Evolutionary conservation across 352 stramenopile species (phyloP), one percentile per base, ranked within the genome.

Genomic region (Globisporangium cylindrosporum): DNA sequence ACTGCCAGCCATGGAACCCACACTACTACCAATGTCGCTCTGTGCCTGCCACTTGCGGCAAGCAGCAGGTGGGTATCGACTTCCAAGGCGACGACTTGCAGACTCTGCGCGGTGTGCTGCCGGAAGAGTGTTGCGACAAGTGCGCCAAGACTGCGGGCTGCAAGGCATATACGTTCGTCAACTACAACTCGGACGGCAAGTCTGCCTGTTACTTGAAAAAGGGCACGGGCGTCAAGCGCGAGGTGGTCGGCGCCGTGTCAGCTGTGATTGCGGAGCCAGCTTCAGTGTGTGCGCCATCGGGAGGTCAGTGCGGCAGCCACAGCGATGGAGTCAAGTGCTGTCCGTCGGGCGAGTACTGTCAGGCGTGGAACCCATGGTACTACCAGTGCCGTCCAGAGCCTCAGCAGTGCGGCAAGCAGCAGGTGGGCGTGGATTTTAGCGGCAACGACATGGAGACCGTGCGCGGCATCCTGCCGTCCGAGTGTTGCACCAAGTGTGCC

Each of bases 401-500:
- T 24, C 46, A 53, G 46, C 46, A 53, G 46, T 53, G 46, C 46
- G 46, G 46, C 18, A 53, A 53, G 46, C 46, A 53, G 46, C 46
- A 53, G 46, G 46, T 53, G 15, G 46, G 46, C 15, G n/a, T 53
- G 15, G 46, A 53, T 15, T 53, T 53, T 25, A 71, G 62, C 55
- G 12, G n/a, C 10, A 60, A 57, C 1, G 48, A 55, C n/a, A 29
- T 55, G 48, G 48, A 27, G 48, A 54, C 46, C 5, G 46, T 55
- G 49, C 0, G 15, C 5, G n/a, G 24, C n/a, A 24, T 55, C 20
- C 49, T 55, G 0, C n/a, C 49, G 12, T 10, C 22, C 18, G 49
- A 54, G 48, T 90, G 81, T 70, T 88, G 79, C 62, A 64, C 65
- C 24, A 70, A 74, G 43, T 90, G 82, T 58, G 66, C 77, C 49